Percentiles rank a stretch among this genome's conserved stretches.
phyloP scores from a whole-genome alignment of 1,284 basidiomycete genomes.

The Bjerkandera adusta region DNA sequence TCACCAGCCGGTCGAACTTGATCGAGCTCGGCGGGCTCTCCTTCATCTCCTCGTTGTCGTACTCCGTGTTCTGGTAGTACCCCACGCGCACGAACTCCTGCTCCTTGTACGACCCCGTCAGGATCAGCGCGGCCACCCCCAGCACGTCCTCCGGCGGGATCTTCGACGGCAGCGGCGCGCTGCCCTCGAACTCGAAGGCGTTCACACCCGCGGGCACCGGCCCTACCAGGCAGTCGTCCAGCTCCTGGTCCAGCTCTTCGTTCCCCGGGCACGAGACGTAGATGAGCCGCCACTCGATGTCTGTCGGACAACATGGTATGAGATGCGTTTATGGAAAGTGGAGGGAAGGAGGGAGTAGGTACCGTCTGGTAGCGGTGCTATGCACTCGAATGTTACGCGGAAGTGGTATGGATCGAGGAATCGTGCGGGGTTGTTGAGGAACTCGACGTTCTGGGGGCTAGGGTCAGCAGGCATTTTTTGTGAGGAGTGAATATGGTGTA shows the following conservation, averaged over 20 bases:
- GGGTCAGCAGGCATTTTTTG: background rate
- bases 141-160: conserved; percentile 85
- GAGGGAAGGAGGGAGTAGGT: conserved; percentile 2
- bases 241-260: conserved; percentile 92
- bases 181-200: conserved; percentile 93
- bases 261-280: conserved; percentile 95
- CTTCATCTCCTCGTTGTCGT: conserved; percentile 91
- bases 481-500: background rate
- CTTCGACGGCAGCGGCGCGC: conserved; percentile 66
- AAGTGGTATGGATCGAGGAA: conserved; percentile 93
- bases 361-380: conserved; percentile 91
- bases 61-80: conserved; percentile 99
- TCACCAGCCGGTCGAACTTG: conserved; percentile 75
- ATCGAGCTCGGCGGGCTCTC: conserved; percentile 69
- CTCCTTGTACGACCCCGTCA: conserved; percentile 88
- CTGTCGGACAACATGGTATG: conserved; percentile 39
- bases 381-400: conserved; percentile 97
- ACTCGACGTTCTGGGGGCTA: conserved; percentile 67
- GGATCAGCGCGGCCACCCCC: conserved; percentile 88
- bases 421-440: conserved; percentile 90
- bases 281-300: conserved; percentile 97
- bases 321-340: background rate
- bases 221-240: conserved; percentile 95
- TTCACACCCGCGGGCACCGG: conserved; percentile 95
- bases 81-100: conserved; percentile 99